Conservation (phyloP, 73 alveolate genomes). For the Paramecium biaurelia region DNA sequence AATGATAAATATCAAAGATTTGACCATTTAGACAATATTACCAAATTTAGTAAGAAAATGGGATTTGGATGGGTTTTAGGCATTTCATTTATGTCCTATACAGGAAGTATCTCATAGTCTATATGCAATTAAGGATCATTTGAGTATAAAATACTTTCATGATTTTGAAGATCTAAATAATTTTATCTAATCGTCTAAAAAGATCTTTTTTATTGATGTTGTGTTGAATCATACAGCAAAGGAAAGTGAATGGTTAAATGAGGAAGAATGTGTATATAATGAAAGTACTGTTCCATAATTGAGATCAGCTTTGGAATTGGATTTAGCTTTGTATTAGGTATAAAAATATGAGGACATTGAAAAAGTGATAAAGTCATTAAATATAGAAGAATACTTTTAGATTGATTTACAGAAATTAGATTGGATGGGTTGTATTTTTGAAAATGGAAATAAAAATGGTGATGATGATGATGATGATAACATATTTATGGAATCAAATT, state of each 20-base stretch:
- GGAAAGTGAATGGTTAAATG: constrained; percentile 83
- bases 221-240: constrained; percentile 93
- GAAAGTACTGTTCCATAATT: constrained; percentile 86
- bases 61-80: background rate
- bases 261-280: constrained; percentile 90
- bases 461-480: constrained; percentile 58
- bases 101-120: constrained; percentile 16
- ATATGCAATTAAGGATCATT: constrained; percentile 6
- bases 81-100: constrained; percentile 26
- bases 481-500: constrained; percentile 23
- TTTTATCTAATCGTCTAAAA: background rate
- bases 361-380: constrained; percentile 56
- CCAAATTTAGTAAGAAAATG: constrained; percentile 23
- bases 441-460: background rate
- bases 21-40: background rate
- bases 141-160: background rate
- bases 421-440: background rate
- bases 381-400: constrained; percentile 8
- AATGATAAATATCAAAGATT: background rate
- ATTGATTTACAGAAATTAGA: background rate
- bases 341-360: constrained; percentile 76
- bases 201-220: constrained; percentile 79
- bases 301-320: constrained; percentile 86
- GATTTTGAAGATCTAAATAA: background rate
- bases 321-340: constrained; percentile 76